Percentiles rank a stretch among this genome's conserved stretches.
phyloP scores from a whole-genome alignment of 2,329 filamentous ascomycete species.

The Claviceps humidiphila region DNA sequence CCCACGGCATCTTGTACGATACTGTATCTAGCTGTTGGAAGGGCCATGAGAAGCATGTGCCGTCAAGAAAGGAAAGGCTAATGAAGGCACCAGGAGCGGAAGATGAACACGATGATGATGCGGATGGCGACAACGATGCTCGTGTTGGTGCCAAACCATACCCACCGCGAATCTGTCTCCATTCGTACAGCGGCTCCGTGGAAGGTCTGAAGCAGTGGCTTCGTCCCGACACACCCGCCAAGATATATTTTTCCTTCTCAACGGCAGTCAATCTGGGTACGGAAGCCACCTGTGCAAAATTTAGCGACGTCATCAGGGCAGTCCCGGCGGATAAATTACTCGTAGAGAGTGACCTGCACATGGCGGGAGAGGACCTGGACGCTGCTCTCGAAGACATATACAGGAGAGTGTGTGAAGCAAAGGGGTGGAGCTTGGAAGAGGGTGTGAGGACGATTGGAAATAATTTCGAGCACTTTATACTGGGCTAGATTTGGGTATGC shows the following conservation, averaged over 20 bases:
- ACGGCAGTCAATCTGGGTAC: conserved; percentile 63
- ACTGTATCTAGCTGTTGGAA: conserved; percentile 54
- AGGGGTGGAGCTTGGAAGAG: conserved; percentile 61
- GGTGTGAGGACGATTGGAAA: conserved; percentile 53
- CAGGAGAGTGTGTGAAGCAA: conserved; percentile 62
- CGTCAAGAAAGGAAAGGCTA: conserved; percentile 45
- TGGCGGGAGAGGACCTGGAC: conserved; percentile 73
- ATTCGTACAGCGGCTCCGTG: conserved; percentile 75
- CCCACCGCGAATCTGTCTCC: conserved; percentile 80
- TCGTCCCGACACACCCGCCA: conserved; percentile 55
- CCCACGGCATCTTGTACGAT: conserved; percentile 58
- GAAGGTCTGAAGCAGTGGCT: conserved; percentile 70
- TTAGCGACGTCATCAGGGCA: conserved; percentile 52
- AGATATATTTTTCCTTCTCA: conserved; percentile 83
- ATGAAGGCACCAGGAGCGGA: conserved; percentile 34
- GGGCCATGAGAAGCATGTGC: conserved; percentile 50
- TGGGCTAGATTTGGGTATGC: conserved; percentile 29
- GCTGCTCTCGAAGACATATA: conserved; percentile 59
- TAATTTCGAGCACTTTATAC: conserved; percentile 71
- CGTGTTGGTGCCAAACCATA: conserved; percentile 41
- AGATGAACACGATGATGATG: conserved; percentile 15
- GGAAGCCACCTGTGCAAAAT: conserved; percentile 29
- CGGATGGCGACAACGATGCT: conserved; percentile 23
- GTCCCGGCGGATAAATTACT: conserved; percentile 70
- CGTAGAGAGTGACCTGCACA: conserved; percentile 82